Evolutionary conservation across 2,329 filamentous ascomycete genomes (phyloP).

Genomic region (Stagonosporopsis rhizophila): DNA sequence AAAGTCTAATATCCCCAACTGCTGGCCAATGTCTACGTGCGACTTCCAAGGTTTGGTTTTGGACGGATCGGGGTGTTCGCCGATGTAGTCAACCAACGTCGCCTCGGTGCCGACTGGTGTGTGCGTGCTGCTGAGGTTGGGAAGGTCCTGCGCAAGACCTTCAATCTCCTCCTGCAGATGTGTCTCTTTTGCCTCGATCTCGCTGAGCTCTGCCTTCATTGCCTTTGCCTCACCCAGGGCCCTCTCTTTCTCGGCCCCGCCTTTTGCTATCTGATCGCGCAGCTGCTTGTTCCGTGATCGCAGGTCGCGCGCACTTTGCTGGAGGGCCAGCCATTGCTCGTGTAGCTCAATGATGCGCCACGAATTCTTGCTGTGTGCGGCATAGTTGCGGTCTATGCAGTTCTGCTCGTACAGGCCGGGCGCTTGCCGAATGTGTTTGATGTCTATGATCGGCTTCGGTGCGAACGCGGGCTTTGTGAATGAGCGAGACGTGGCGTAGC

Average conservation of each 20-base stretch:
- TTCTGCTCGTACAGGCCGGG: constrained; percentile 81
- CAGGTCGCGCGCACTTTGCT: constrained; percentile 65
- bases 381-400: constrained; percentile 86
- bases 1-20: constrained; percentile 93
- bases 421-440: constrained; percentile 90
- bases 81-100: constrained; percentile 77
- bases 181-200: constrained; percentile 69
- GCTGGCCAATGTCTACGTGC: constrained; percentile 84
- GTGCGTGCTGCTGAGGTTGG: constrained; percentile 80
- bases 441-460: constrained; percentile 79
- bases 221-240: constrained; percentile 69
- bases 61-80: constrained; percentile 64
- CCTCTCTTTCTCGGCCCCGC: constrained; percentile 54
- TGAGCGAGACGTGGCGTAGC: constrained; percentile 49
- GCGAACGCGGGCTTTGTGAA: constrained; percentile 71
- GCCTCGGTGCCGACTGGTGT: constrained; percentile 76
- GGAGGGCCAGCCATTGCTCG: constrained; percentile 57
- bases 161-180: constrained; percentile 71
- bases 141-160: constrained; percentile 75
- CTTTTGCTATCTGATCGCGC: constrained; percentile 60
- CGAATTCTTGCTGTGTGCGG: constrained; percentile 58
- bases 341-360: constrained; percentile 61
- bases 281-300: constrained; percentile 72
- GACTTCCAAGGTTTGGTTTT: constrained; percentile 67
- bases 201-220: constrained; percentile 68